phyloP scores from a whole-genome alignment of 495 filamentous ascomycete species.

The Aspergillus steynii region DNA sequence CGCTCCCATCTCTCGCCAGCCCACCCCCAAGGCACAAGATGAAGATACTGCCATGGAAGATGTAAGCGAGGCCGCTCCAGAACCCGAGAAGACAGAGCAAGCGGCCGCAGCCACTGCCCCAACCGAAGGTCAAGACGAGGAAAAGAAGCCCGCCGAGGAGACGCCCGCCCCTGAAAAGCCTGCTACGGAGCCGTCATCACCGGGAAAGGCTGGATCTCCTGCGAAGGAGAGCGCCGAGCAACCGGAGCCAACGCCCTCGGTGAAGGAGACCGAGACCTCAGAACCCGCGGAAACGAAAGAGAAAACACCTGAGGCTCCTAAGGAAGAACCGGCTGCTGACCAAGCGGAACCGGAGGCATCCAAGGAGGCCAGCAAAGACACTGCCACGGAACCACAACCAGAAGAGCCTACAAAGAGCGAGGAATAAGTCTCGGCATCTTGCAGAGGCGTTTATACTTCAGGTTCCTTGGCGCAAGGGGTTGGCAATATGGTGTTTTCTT shows the following conservation, averaged over 20 bases:
- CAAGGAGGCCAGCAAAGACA: slow-evolving; percentile 23
- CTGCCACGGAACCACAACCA: slow-evolving; percentile 23
- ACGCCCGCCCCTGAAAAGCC: slow-evolving; percentile 24
- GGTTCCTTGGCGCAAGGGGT: slow-evolving; percentile 43
- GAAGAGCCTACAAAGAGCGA: slow-evolving; percentile 35
- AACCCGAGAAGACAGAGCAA: slow-evolving; percentile 23
- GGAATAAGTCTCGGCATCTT: slow-evolving; percentile 23
- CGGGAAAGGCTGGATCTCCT: slow-evolving; percentile 21
- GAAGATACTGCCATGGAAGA: slow-evolving; percentile 69
- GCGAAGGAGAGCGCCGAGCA: slow-evolving; percentile 25
- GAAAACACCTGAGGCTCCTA: slow-evolving; percentile 21
- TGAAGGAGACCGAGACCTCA: slow-evolving; percentile 13
- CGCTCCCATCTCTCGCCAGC: slow-evolving; percentile 40
- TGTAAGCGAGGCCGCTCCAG: slow-evolving; percentile 33
- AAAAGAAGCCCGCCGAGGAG: slow-evolving; percentile 27
- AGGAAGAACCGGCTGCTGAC: slow-evolving; percentile 20
- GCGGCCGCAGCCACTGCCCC: slow-evolving; percentile 21
- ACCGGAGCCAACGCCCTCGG: slow-evolving; percentile 12
- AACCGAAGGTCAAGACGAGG: slow-evolving; percentile 14
- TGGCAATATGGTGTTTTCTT: slow-evolving; percentile 46
- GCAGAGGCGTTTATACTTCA: slow-evolving; percentile 21
- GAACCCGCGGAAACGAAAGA: slow-evolving; percentile 18
- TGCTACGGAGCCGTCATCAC: slow-evolving; percentile 21
- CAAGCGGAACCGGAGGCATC: slow-evolving; percentile 21
- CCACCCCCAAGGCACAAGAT: slow-evolving; percentile 53